Evolutionary conservation across 768 basidiomycete species (phyloP), one percentile per base, ranked within the genome.

Genomic region (Rhodotorula babjevae): DNA sequence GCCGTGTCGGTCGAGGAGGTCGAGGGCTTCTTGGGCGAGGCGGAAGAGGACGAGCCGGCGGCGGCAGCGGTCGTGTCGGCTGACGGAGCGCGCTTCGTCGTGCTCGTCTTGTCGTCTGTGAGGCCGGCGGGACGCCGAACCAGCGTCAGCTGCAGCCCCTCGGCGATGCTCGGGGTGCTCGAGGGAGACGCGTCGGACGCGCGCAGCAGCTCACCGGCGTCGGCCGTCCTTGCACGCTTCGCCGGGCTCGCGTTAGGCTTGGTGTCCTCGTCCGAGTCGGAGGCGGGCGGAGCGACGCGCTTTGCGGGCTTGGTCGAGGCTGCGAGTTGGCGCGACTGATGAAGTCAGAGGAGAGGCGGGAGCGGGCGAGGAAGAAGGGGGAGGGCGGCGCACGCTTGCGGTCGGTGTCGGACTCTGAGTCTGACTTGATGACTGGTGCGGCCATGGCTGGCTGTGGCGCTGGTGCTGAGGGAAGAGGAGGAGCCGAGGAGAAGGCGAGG

Each of bases 1-100:
- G n/a, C 52, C 21, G 42, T 21, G 53, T 10, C n/a, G 15, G 53
- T 9, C 2, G 53, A 55, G 14, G 52, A 60, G 33, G 56, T 62
- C 46, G 63, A 59, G 46, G n/a, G 36, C 68, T 69, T 73, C 33
- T 73, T 69, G 23, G 67, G 60, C 10, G 68, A 55, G 9, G n/a
- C n/a, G n/a, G n/a, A n/a, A n/a, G 53, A 40, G 6, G 65, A 42
- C n/a, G 53, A 23, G 40, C 61, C 69, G 25, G 49, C 47, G 27
- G 40, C 49, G 23, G 21, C 44, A 2, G 14, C 2, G n/a, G 33
- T 36, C 36, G 36, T 36, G 36, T 36, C 36, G 36, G 36, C 12
- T 1, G 50, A 52, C 0, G 50, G 14, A 4, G 53, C 59, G 57
- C 46, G 27, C 29, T n/a, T 29, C 11, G 29, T 53, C n/a, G 42